These are phyloP conservation scores for Colletotrichum gloeosporioides DNA, from an alignment of 2,329 filamentous ascomycete genomes.

Conservation along the genomic window DNA sequence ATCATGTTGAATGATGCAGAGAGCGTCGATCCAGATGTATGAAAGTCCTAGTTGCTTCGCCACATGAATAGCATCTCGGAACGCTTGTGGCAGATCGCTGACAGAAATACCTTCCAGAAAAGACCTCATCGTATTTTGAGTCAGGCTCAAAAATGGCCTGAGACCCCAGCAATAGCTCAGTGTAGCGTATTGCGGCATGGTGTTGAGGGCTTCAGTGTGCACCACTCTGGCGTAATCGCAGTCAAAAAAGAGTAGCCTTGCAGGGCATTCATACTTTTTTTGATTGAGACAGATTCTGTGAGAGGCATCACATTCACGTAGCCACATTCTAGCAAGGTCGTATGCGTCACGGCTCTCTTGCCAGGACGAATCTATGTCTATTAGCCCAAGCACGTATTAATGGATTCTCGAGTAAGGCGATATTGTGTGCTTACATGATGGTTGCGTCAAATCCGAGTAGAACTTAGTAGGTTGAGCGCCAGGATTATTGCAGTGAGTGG, in stretches of 20 bases:
- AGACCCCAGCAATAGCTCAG: neutral
- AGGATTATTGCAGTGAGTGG: neutral
- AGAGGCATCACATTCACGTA: neutral
- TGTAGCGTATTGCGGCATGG: rapidly evolving
- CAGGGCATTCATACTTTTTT: neutral
- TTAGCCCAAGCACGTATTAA: neutral
- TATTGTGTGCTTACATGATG: too few species aligned
- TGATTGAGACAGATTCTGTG: neutral
- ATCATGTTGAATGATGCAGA: neutral
- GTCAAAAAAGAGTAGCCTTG: neutral
- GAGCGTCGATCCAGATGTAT: neutral
- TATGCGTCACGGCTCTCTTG: neutral
- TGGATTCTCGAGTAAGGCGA: too few species aligned
- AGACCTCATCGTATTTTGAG: rapidly evolving
- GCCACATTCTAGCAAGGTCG: neutral
- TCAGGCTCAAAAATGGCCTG: neutral
- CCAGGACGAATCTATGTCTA: neutral
- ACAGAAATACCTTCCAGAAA: rapidly evolving
- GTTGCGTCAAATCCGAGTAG: too few species aligned
- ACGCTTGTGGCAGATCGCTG: rapidly evolving
- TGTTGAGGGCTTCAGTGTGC: rapidly evolving
- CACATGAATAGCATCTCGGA: neutral
- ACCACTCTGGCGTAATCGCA: rapidly evolving
- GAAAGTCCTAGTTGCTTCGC: neutral
- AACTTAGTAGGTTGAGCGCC: too few species aligned